Base-by-base conservation (phyloP, 1,284 basidiomycete genomes). In the Kwoniella shivajii region DNA sequence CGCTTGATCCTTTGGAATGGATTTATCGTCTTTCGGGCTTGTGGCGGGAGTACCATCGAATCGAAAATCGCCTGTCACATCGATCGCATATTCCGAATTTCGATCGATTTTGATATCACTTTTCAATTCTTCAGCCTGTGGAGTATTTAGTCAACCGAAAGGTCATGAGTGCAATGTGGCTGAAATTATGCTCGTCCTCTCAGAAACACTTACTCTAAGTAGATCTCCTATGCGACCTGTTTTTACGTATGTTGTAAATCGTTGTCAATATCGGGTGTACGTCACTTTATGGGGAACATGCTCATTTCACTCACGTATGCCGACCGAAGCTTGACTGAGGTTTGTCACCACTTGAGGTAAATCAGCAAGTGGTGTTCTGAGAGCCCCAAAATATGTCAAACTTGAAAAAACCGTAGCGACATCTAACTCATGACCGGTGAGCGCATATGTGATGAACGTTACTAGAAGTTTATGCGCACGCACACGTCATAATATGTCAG, bases 301-400 rank as follows among this genome's bases (percentile, higher is more conserved):
- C n/a, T n/a, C n/a, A n/a, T n/a, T 13, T 7, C 3, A 52, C 57
- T 45, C 43, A 59, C 57, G 14, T 11, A 52, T 34, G 11, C 42
- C 57, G 9, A 56, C 59, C 9, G 18, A 29, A 11, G 85, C 85
- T 67, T 89, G 85, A 0, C 85, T 80, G 2, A 78, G 63, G 1
- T 72, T 71, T 16, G 72, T 71, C 33, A 79, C 64, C 0, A 72
- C 66, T 60, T 76, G 71, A 0, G 80, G 79, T 0, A 71, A 46
- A 45, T 63, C 52, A 45, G 67, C 59, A 14, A 75, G 59, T 36
- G 75, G 69, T 3, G 29, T 22, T 37, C 61, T 59, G 2, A 71
- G 33, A n/a, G 89, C 84, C 65, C 87, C 87, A 81, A 90, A 89
- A 56, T 86, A 81, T 60, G 88, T 85, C 14, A 92, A 75, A 16